Conservation (phyloP, 129 eudicot species). For the Smallanthus sonchifolius region DNA sequence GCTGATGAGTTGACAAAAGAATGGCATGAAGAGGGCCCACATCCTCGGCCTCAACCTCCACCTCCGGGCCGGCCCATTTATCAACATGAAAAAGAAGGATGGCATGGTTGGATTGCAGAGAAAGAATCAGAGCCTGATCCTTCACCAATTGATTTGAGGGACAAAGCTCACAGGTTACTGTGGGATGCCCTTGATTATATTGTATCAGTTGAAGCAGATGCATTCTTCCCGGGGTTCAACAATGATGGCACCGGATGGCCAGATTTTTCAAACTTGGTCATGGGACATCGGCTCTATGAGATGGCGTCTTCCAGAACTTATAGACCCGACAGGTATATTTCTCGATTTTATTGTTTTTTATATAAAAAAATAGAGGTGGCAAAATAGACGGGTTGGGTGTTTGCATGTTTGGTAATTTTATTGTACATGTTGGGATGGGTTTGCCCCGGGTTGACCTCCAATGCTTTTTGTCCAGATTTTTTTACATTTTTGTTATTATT, state of each 20-base stretch:
- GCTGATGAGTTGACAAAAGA: conserved; percentile 46
- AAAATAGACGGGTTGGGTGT: not conserved
- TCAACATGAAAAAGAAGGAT: conserved; percentile 84
- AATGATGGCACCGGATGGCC: conserved; percentile 80
- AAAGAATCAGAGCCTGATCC: conserved; percentile 71
- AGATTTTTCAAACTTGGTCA: conserved; percentile 80
- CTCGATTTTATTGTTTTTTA: not conserved
- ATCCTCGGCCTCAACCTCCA: conserved; percentile 93
- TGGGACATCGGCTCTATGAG: conserved; percentile 84
- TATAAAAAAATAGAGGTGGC: not conserved
- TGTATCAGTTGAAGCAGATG: conserved; percentile 84
- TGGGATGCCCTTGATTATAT: conserved; percentile 90
- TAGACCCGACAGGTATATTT: conserved; percentile 75
- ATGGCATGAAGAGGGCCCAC: conserved; percentile 80
- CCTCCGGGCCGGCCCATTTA: conserved; percentile 83
- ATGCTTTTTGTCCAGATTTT: no score
- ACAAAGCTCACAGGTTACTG: conserved; percentile 65
- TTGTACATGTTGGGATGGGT: no score
- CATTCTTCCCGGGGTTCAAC: conserved; percentile 74
- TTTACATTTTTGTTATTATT: no score
- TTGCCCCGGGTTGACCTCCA: no score
- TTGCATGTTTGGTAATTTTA: no score
- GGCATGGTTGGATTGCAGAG: conserved; percentile 88
- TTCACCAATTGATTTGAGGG: conserved; percentile 52
- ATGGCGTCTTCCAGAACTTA: conserved; percentile 73